phyloP scores from a whole-genome alignment of 495 filamentous ascomycete species.

The Acidomyces sp. region DNA sequence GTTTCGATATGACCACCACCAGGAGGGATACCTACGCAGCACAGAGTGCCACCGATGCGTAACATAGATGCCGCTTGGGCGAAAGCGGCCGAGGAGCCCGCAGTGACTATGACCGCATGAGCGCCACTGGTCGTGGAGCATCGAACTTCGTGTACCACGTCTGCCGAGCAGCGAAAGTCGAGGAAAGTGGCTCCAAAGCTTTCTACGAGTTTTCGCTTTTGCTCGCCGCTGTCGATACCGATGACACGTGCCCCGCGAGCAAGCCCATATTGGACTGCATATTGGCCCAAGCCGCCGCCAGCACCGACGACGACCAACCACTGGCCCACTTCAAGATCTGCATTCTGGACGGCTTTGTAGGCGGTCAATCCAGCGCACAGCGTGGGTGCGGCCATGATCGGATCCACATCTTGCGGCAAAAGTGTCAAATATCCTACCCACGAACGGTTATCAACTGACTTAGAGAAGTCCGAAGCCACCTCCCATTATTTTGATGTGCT shows the following conservation, averaged over 20 bases:
- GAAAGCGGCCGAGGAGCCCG: conserved; percentile 35
- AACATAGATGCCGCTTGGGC: conserved; percentile 39
- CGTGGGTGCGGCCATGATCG: conserved; percentile 46
- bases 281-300: conserved; percentile 38
- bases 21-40: conserved; percentile 38
- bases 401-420: conserved; percentile 46
- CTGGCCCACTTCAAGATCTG: conserved; percentile 44
- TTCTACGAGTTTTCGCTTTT: conserved; percentile 34
- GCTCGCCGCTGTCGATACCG: conserved; percentile 33
- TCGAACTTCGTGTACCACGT: conserved; percentile 30
- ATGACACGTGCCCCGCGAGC: conserved; percentile 36
- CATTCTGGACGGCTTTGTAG: conserved; percentile 38
- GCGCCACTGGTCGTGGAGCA: conserved; percentile 35
- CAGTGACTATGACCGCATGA: conserved; percentile 34
- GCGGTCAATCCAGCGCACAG: conserved; percentile 31
- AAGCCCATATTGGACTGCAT: conserved; percentile 39
- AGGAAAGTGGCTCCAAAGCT: conserved; percentile 35
- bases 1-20: conserved; percentile 34
- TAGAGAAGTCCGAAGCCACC: no score
- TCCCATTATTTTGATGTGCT: no score
- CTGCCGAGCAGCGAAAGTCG: conserved; percentile 30
- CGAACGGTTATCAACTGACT: no score
- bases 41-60: conserved; percentile 36
- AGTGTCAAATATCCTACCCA: conserved; percentile 61
- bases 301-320: conserved; percentile 50